These are phyloP conservation scores for Eutrema salsugineum DNA, from an alignment of 441 rosid species.

Conservation along the genomic window DNA sequence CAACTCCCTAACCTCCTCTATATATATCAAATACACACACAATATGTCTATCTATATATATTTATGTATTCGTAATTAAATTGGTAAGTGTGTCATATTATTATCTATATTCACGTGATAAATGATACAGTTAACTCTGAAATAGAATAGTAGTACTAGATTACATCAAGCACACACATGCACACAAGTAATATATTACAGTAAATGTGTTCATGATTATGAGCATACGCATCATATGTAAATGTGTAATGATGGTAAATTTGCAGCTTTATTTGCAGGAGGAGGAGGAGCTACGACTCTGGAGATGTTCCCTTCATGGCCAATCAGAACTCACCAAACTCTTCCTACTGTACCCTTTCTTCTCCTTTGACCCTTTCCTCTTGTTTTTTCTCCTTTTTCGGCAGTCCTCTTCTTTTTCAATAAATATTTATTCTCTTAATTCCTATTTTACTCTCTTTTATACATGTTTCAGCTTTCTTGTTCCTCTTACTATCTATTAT, in stretches of 20 bases:
- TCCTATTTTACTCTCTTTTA: conserved; percentile 1
- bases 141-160: neutral
- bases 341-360: conserved; percentile 66
- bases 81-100: conserved; percentile 13
- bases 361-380: conserved; percentile 56
- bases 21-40: neutral
- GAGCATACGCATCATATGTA: neutral
- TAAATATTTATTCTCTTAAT: neutral
- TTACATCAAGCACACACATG: conserved; percentile 8
- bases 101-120: conserved; percentile 26
- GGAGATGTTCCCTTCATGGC: conserved; percentile 99
- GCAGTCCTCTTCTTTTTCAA: neutral
- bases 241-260: conserved; percentile 35
- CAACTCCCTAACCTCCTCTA: conserved; percentile 50
- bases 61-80: neutral
- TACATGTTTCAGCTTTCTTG: conserved; percentile 13
- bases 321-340: conserved; percentile 94
- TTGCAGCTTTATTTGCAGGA: conserved; percentile 81
- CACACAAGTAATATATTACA: neutral
- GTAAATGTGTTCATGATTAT: neutral
- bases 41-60: neutral
- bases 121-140: conserved; percentile 10
- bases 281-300: conserved; percentile 94
- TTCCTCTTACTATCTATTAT: conserved; percentile 20
- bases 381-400: conserved; percentile 25